These are phyloP conservation scores for Kuraishia hungarica DNA, from an alignment of 805 yeast genomes.

Conservation along the genomic window DNA sequence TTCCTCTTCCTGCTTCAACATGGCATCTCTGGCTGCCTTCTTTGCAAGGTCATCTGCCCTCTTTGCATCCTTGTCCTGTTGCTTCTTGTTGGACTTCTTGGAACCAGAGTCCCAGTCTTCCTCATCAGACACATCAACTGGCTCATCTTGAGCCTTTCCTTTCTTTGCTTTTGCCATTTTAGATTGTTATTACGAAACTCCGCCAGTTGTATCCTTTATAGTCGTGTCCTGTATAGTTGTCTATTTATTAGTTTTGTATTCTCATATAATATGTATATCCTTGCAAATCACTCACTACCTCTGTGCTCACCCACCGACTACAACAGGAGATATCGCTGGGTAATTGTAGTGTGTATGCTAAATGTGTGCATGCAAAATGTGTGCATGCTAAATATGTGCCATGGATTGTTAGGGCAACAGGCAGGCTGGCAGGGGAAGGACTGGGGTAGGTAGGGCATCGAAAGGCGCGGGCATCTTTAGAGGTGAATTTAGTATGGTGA, in stretches of 20 bases:
- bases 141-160: constrained; percentile 62
- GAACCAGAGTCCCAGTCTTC: constrained; percentile 65
- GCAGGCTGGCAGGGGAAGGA: no score
- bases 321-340: background rate
- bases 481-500: no score
- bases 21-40: constrained; percentile 75
- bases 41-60: constrained; percentile 69
- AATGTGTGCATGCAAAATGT: no score
- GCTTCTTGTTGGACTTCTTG: constrained; percentile 62
- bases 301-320: background rate
- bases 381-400: background rate
- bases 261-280: no score
- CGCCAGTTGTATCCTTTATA: no score
- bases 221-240: no score
- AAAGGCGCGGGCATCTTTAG: no score
- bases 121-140: constrained; percentile 37
- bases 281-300: no score
- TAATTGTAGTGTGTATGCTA: background rate
- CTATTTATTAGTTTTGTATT: no score
- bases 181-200: background rate
- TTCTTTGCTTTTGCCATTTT: constrained; percentile 21
- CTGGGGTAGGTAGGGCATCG: no score
- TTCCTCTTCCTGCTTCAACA: constrained; percentile 56
- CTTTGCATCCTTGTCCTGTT: constrained; percentile 58
- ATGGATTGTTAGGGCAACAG: no score